These are phyloP conservation scores for Trypethelium eluteriae DNA, from an alignment of 495 filamentous ascomycete genomes.

Conservation along the genomic window DNA sequence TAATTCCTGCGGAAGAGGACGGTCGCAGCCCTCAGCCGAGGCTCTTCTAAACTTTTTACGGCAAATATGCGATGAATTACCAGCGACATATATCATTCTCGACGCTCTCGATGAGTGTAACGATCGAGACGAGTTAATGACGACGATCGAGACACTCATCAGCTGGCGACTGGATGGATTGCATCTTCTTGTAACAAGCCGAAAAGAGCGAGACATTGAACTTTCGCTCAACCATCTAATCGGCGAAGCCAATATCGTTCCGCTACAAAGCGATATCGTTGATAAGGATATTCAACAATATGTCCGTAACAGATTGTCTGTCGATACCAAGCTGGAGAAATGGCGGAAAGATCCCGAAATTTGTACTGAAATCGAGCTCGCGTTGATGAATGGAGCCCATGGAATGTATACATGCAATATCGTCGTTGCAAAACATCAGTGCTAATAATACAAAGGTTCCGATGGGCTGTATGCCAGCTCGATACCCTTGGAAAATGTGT, in stretches of 20 bases:
- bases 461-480: slow-evolving; percentile 29
- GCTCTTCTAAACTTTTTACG: slow-evolving; percentile 13
- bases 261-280: slow-evolving; percentile 18
- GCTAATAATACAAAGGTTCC: slow-evolving; percentile 23
- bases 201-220: slow-evolving; percentile 24
- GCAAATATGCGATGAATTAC: slow-evolving; percentile 11
- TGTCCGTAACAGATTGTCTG: slow-evolving; percentile 18
- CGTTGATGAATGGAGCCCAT: slow-evolving; percentile 4
- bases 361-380: neutral
- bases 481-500: slow-evolving; percentile 21
- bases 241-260: slow-evolving; percentile 11
- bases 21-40: slow-evolving; percentile 19
- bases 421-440: neutral
- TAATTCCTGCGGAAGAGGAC: slow-evolving; percentile 14
- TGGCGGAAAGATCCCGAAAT: neutral
- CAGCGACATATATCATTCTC: slow-evolving; percentile 21
- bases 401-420: slow-evolving; percentile 3
- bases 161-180: slow-evolving; percentile 16
- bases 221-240: slow-evolving; percentile 12
- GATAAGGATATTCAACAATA: slow-evolving; percentile 24
- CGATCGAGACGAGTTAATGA: slow-evolving; percentile 18
- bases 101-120: slow-evolving; percentile 26
- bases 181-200: slow-evolving; percentile 24
- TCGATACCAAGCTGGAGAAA: neutral
- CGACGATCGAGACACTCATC: slow-evolving; percentile 9